Evolutionary conservation across 805 yeast genomes (phyloP), one percentile per base, ranked within the genome.

Genomic region (Kockiozyma suomiensis): DNA sequence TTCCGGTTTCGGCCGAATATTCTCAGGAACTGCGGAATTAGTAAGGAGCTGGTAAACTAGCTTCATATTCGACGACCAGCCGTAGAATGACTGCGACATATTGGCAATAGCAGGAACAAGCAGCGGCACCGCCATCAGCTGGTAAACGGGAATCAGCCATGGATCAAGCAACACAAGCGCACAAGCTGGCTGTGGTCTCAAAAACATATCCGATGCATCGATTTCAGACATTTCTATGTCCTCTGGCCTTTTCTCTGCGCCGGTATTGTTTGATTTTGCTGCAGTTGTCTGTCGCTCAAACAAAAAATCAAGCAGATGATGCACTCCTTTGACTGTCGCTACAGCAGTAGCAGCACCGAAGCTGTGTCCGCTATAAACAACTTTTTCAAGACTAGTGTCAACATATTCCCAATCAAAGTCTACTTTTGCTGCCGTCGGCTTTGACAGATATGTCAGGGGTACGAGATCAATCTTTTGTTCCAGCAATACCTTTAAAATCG

Each of bases 341-440:
- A 67, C 55, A 12, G 59, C 52, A 2, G 70, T 67, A 1, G 70
- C 68, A 0, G 68, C 69, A 6, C 70, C 70, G 45, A 67, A 67
- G 17, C 66, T 58, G 41, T 67, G 70, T 7, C 70, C 70, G 10
- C 68, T 38, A 38, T 49, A 56, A 1, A 63, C 50, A 12, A 67
- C 67, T 13, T 53, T 37, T 21, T 54, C 58, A n/a, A 23, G 10
- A 15, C 38, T 32, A 21, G 54, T 48, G 21, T 65, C 58, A n/a
- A 58, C 56, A 5, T 13, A 47, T 12, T 30, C 45, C 67, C 65
- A 55, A 41, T 59, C 48, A 26, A 65, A 61, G 13, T 35, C 26
- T 2, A 61, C 40, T 38, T n/a, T 58, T 17, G 12, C 25, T 21
- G 40, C n/a, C 6, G 19, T 41, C 41, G 28, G 13, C 15, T 17